Evolutionary conservation across 352 stramenopile species (phyloP).

Genomic region (Blastocystis sp.): DNA sequence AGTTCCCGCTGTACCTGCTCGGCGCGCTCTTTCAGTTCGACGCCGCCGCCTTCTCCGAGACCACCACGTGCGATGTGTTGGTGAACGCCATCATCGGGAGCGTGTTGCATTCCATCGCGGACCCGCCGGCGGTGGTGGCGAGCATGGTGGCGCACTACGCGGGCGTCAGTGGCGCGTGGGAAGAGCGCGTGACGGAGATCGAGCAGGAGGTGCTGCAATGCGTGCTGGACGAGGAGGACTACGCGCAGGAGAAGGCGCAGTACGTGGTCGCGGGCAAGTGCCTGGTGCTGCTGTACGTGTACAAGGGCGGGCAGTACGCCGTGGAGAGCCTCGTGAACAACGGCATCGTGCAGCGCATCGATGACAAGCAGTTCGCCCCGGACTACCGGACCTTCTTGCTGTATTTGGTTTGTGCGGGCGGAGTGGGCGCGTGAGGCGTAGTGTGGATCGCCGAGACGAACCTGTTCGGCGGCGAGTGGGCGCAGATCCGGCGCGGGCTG

Average conservation of each 20-base stretch:
- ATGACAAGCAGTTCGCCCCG: neutral
- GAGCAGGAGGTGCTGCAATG: slow-evolving; percentile 28
- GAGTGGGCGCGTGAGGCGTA: neutral
- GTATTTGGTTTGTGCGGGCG: slow-evolving; percentile 32
- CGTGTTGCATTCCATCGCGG: neutral
- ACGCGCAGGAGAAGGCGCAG: neutral
- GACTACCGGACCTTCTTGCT: slow-evolving; percentile 49
- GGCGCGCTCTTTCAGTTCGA: slow-evolving; percentile 15
- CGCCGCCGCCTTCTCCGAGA: neutral
- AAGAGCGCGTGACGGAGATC: slow-evolving; percentile 4
- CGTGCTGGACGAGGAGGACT: slow-evolving; percentile 11
- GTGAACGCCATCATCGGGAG: slow-evolving; percentile 55
- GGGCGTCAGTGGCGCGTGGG: neutral
- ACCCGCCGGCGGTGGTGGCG: neutral
- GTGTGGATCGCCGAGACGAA: slow-evolving; percentile 50
- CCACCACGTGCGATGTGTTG: neutral
- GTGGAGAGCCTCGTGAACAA: slow-evolving; percentile 38
- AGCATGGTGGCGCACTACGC: slow-evolving; percentile 2
- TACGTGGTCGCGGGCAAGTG: slow-evolving; percentile 27
- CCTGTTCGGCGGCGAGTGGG: slow-evolving; percentile 59
- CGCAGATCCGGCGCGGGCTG: neutral
- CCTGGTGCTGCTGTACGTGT: slow-evolving; percentile 47
- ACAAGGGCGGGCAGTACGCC: slow-evolving; percentile 23
- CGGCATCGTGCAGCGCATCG: slow-evolving; percentile 24
- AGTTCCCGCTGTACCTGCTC: slow-evolving; percentile 34